Base-by-base conservation (phyloP, 352 stramenopile genomes). In the Phytophthora cajani region DNA sequence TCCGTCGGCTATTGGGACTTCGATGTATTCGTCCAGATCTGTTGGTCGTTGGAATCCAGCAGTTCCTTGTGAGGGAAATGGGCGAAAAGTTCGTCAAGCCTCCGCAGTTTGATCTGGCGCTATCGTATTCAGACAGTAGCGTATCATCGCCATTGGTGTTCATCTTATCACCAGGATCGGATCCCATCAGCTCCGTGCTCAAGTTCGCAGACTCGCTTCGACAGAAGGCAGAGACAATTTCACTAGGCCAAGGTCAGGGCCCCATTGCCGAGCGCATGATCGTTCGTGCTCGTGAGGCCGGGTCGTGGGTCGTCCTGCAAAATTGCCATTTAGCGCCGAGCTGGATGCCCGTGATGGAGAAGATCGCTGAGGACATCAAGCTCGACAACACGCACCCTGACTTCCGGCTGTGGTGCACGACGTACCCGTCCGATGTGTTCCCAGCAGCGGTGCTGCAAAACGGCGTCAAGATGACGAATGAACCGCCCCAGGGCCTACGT, bases 381-480 rank as follows among this genome's bases (percentile, higher is more conserved):
- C 64, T 78, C 30, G 77, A 97, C 19, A 91, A 90, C 64, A 93
- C 85, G 0, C 90, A 98, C 66, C 57, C 71, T 9, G 83, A 97
- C 47, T 98, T 98, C 71, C 85, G 95, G 17, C 69, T 98, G 23
- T 98, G 95, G 95, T 98, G 90, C 67, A 98, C 95, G 14, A 98
- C 93, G 33, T 98, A 98, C 64, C 95, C 95, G 23, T 97, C 89
- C 16, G 84, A 96, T 54, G 91, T 98, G 12, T 98, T 98, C 67
- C 95, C 95, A 0, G 89, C 97, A 1, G 91, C 93, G 0, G 89
- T 98, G 42, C 82, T 98, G 23, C 95, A 98, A 75, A 98, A 98
- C 74, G 94, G 94, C 30, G 91, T 98, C n/a, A 98, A 98, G 72
- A 98, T 98, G 94, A 98, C 95, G 7, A 97, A 97, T 47, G 95